phyloP scores from a whole-genome alignment of 2,329 filamentous ascomycete species.

The Teratosphaeria destructans region DNA sequence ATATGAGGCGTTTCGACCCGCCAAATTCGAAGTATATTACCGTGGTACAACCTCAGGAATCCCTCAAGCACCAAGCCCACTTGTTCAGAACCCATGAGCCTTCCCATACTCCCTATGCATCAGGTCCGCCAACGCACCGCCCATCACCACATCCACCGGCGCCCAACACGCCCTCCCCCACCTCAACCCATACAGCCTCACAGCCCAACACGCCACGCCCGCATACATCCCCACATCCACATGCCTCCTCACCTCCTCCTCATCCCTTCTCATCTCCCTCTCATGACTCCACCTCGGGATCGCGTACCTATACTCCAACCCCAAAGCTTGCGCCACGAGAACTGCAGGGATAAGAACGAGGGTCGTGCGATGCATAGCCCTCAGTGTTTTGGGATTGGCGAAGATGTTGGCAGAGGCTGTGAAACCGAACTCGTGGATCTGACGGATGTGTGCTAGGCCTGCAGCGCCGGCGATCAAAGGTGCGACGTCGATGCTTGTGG shows the following conservation, averaged over 20 bases:
- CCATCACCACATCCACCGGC: constrained; percentile 21
- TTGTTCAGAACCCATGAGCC: constrained; percentile 16
- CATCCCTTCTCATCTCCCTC: constrained; percentile 20
- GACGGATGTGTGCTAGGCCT: constrained; percentile 16
- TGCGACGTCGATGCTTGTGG: constrained; percentile 19
- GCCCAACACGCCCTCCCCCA: constrained; percentile 16
- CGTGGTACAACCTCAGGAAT: neutral
- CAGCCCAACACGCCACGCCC: constrained; percentile 15
- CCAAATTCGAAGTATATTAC: neutral
- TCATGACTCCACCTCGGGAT: constrained; percentile 23
- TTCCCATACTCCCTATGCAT: constrained; percentile 22
- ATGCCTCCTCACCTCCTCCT: constrained; percentile 21
- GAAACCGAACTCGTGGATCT: constrained; percentile 19
- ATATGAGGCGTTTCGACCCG: neutral
- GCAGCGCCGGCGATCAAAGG: constrained; percentile 20
- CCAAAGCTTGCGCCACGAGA: constrained; percentile 15
- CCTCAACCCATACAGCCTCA: constrained; percentile 13
- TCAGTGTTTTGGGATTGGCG: constrained; percentile 18
- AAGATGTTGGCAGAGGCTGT: constrained; percentile 19
- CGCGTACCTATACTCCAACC: constrained; percentile 17
- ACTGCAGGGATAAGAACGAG: constrained; percentile 14
- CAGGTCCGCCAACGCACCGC: constrained; percentile 22
- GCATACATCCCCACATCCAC: constrained; percentile 20
- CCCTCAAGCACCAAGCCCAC: neutral
- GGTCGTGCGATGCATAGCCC: constrained; percentile 17